Evolutionary conservation across 257 asterid genomes (phyloP).

Genomic region (Prunella vulgaris): DNA sequence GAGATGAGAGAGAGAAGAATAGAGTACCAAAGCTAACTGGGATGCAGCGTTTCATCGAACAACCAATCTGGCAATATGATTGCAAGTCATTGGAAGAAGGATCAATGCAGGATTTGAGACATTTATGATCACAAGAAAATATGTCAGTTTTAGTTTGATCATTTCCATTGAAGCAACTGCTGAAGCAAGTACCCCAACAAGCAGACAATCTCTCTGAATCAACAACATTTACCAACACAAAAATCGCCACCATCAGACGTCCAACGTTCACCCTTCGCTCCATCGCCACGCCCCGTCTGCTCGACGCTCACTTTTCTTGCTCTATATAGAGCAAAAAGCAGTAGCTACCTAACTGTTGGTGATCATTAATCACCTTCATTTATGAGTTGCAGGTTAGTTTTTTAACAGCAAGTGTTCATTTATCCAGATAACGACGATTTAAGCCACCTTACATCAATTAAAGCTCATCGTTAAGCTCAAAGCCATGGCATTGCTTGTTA

Average conservation of each 20-base stretch:
- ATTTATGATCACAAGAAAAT: slow-evolving; percentile 11
- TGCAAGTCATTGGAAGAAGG: background rate
- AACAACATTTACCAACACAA: slow-evolving; percentile 3
- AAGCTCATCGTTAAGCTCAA: background rate
- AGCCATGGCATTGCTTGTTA: background rate
- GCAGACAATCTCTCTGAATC: background rate
- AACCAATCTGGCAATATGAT: slow-evolving; percentile 15
- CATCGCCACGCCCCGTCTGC: background rate
- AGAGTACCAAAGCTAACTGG: background rate
- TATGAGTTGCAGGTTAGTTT: background rate
- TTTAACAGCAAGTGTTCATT: background rate
- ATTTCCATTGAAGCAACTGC: background rate
- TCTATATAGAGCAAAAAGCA: background rate
- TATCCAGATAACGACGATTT: background rate
- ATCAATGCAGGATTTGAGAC: slow-evolving; percentile 10
- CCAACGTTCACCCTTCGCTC: background rate
- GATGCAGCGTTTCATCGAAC: slow-evolving; percentile 21
- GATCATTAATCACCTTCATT: background rate
- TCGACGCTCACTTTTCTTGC: background rate
- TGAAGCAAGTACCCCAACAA: slow-evolving; percentile 24
- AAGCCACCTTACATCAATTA: background rate
- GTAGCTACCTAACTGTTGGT: background rate
- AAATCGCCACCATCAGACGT: background rate
- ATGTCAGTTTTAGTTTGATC: background rate
- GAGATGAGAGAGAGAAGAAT: background rate